phyloP scores from a whole-genome alignment of 371 early-diverging fungal species.

The Chytridiales sp. region DNA sequence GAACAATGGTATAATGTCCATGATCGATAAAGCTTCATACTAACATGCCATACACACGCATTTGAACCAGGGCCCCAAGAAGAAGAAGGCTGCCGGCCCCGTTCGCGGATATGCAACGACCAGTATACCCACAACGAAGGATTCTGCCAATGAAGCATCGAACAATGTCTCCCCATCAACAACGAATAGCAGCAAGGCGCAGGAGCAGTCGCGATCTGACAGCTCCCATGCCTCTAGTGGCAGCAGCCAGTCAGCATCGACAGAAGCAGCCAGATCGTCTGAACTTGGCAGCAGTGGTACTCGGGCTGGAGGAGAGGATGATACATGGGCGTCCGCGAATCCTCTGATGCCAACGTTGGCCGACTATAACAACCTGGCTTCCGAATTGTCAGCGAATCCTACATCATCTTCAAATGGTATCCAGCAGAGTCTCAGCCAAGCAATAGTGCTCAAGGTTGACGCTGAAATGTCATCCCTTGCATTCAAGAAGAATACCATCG shows the following conservation, averaged over 20 bases:
- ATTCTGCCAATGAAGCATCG: not conserved
- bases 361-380: not conserved
- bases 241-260: not conserved
- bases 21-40: too few relatives aligned
- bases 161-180: not conserved
- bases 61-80: slow-evolving; percentile 8
- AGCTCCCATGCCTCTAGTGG: not conserved
- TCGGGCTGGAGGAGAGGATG: not conserved
- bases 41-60: too few relatives aligned
- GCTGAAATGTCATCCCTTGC: not conserved
- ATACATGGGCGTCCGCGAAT: not conserved
- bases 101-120: slow-evolving; percentile 29
- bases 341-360: not conserved
- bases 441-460: slow-evolving; percentile 12
- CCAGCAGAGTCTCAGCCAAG: not conserved
- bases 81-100: slow-evolving; percentile 15
- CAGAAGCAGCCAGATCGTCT: not conserved
- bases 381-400: not conserved
- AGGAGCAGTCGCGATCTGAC: not conserved
- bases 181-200: not conserved
- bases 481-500: not conserved
- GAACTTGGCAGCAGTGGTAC: not conserved
- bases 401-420: not conserved
- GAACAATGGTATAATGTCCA: too few relatives aligned
- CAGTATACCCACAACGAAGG: not conserved